phyloP scores from a whole-genome alignment of 2,329 filamentous ascomycete genomes.

The Macroventuria anomochaeta region DNA sequence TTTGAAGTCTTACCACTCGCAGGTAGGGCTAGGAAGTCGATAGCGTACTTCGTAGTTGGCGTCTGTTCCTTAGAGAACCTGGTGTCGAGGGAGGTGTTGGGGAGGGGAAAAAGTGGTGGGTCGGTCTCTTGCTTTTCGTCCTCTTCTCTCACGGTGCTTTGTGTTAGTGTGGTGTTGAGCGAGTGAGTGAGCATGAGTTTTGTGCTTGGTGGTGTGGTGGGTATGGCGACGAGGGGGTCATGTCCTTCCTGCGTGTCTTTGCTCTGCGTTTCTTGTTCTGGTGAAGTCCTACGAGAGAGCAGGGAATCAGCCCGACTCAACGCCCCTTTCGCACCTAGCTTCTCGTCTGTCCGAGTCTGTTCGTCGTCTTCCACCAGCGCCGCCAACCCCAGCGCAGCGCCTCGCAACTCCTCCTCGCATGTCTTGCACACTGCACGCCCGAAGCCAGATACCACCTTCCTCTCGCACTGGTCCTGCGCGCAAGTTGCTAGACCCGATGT shows the following conservation, averaged over 20 bases:
- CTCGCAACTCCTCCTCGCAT: background rate
- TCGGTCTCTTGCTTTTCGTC: too few species aligned
- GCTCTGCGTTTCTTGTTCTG: too few species aligned
- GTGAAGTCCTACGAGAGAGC: too few species aligned
- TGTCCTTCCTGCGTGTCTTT: background rate
- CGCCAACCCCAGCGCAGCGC: background rate
- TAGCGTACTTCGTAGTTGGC: background rate
- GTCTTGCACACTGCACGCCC: background rate
- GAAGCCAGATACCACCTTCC: background rate
- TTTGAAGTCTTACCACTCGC: background rate
- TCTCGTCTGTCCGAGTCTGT: too few species aligned
- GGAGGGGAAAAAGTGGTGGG: conserved; percentile 1
- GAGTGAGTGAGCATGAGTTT: background rate
- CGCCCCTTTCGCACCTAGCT: too few species aligned
- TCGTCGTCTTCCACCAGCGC: background rate
- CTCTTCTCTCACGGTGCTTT: background rate
- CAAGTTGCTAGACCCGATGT: conserved; percentile 3
- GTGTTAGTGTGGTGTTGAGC: background rate
- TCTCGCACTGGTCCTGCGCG: background rate
- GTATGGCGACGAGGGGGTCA: background rate
- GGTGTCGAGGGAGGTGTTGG: background rate
- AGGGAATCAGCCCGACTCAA: too few species aligned
- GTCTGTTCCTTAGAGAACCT: background rate
- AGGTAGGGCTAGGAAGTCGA: conserved; percentile 4
- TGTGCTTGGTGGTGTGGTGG: background rate